Conservation (phyloP, 1,139 yeast genomes). For the Sugiyamaella pinicola region DNA sequence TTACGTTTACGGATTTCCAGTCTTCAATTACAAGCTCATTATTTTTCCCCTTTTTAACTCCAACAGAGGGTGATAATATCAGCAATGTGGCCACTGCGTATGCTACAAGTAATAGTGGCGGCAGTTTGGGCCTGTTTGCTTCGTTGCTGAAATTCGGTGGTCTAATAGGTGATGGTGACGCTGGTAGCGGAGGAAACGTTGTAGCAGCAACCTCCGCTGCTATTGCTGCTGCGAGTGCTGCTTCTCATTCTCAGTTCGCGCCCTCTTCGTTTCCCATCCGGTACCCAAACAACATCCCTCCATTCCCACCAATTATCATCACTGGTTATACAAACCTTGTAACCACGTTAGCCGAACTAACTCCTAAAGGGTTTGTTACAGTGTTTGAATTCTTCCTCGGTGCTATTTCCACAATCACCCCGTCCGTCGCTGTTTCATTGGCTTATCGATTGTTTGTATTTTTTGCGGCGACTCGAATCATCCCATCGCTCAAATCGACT, state of each 20-base stretch:
- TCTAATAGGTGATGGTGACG: background rate
- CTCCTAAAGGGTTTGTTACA: conserved; percentile 55
- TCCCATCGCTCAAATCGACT: conserved; percentile 52
- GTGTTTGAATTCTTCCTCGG: conserved; percentile 68
- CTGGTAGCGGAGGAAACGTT: background rate
- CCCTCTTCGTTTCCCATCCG: background rate
- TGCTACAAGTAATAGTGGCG: conserved; percentile 4
- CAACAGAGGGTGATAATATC: background rate
- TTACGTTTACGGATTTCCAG: conserved; percentile 79
- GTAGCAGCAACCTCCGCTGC: background rate
- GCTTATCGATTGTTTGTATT: conserved; percentile 86
- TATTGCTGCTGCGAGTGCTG: conserved; percentile 3
- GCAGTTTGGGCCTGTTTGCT: conserved; percentile 17
- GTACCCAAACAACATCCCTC: conserved; percentile 33
- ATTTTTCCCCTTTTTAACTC: conserved; percentile 33
- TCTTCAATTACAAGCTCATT: conserved; percentile 35
- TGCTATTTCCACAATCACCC: conserved; percentile 74
- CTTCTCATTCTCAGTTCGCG: background rate
- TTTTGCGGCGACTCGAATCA: conserved; percentile 90
- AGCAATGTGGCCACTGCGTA: background rate
- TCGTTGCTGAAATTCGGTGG: conserved; percentile 17
- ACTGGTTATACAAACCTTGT: conserved; percentile 46
- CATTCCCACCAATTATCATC: conserved; percentile 43
- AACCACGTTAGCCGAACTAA: conserved; percentile 48
- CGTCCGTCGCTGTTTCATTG: conserved; percentile 77